Conservation (phyloP, 2,329 filamentous ascomycete genomes). For the Zarea fungicola region DNA sequence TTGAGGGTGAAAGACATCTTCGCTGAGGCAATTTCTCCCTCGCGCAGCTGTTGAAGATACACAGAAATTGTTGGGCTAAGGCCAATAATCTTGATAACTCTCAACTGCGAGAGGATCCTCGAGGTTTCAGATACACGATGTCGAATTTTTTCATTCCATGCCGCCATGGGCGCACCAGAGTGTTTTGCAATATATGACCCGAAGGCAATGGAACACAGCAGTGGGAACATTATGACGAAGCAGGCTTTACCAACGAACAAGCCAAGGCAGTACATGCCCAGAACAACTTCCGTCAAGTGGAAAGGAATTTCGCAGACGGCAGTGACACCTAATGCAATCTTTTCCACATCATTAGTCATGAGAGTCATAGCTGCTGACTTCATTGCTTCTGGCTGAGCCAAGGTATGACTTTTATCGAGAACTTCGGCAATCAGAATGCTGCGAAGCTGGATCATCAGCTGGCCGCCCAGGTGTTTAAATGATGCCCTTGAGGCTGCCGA, state of each 20-base stretch:
- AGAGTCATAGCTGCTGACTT: background rate
- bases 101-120: background rate
- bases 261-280: background rate
- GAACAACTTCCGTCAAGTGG: background rate
- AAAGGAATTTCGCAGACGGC: too few species aligned
- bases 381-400: background rate
- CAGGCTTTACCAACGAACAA: background rate
- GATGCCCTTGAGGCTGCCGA: background rate
- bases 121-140: background rate
- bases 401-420: background rate
- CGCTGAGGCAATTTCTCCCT: background rate
- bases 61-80: background rate
- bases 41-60: background rate
- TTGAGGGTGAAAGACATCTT: too few species aligned
- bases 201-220: background rate
- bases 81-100: background rate
- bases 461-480: background rate
- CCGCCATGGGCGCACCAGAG: background rate
- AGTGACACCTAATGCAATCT: background rate
- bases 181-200: background rate
- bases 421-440: background rate
- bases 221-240: background rate
- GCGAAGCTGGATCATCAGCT: background rate
- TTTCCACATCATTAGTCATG: background rate
- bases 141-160: background rate